Conservation (phyloP, 257 asterid genomes). For the Paulownia fortunei region DNA sequence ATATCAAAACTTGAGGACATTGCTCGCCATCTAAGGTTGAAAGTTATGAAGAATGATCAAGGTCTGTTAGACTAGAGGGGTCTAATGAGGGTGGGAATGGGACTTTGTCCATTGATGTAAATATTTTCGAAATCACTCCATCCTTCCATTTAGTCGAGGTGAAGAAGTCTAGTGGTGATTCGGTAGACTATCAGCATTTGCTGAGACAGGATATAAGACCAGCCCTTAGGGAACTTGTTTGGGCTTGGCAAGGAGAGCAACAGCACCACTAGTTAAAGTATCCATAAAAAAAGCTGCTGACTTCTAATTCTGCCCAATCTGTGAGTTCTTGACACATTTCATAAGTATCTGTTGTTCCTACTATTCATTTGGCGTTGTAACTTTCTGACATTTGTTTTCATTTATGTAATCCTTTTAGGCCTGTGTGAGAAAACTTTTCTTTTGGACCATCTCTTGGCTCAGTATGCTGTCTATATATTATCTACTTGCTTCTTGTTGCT, state of each 20-base stretch:
- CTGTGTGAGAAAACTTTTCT: neutral
- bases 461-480: neutral
- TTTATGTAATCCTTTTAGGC: neutral
- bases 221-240: constrained; percentile 45
- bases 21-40: constrained; percentile 49
- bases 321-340: neutral
- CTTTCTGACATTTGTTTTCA: constrained; percentile 1
- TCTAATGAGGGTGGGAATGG: constrained; percentile 37
- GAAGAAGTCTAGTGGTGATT: constrained; percentile 62
- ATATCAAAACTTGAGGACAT: constrained; percentile 59
- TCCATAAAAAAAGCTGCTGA: neutral
- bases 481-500: neutral
- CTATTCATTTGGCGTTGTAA: neutral
- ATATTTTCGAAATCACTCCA: constrained; percentile 56
- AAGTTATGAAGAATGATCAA: constrained; percentile 56
- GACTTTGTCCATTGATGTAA: constrained; percentile 47
- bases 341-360: neutral
- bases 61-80: constrained; percentile 54
- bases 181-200: constrained; percentile 56
- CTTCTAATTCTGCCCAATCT: neutral
- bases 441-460: neutral
- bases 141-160: constrained; percentile 70
- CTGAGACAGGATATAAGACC: constrained; percentile 44
- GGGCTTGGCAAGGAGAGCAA: constrained; percentile 60
- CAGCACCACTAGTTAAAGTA: constrained; percentile 14